Conservation (phyloP, 139 green algal species). For the Chlorella sp. region DNA sequence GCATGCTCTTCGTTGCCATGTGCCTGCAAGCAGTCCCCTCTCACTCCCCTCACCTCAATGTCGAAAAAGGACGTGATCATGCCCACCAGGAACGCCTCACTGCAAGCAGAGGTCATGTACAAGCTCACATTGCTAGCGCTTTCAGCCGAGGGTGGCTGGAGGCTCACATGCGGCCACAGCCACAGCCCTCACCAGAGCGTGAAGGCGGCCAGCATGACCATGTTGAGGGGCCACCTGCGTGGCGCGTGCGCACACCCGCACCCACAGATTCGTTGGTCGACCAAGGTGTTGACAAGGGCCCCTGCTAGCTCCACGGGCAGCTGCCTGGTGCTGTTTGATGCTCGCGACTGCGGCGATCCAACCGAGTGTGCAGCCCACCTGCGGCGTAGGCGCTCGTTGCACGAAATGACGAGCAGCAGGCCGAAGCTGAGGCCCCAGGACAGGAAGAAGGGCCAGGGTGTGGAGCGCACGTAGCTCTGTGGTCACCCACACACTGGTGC, state of each 20-base stretch:
- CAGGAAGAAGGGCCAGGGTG: constrained; percentile 30
- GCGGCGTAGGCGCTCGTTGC: constrained; percentile 16
- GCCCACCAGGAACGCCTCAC: constrained; percentile 28
- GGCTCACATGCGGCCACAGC: background rate
- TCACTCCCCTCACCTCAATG: constrained; percentile 23
- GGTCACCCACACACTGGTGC: too few relatives aligned
- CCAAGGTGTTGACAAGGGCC: too few relatives aligned
- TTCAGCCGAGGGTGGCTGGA: too few relatives aligned
- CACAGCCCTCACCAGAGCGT: constrained; percentile 35
- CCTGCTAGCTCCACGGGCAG: too few relatives aligned
- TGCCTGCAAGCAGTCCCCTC: too few relatives aligned
- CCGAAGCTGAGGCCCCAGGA: constrained; percentile 28
- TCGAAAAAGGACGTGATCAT: constrained; percentile 38
- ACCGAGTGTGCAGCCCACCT: too few relatives aligned
- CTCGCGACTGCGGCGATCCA: too few relatives aligned
- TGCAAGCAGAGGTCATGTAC: background rate
- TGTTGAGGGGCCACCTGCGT: constrained; percentile 40
- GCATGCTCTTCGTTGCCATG: too few relatives aligned
- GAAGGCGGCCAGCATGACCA: constrained; percentile 41
- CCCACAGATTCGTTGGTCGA: too few relatives aligned
- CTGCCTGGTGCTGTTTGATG: too few relatives aligned
- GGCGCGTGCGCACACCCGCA: background rate
- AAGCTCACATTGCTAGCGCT: too few relatives aligned
- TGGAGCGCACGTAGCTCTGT: constrained; percentile 32
- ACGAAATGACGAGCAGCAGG: constrained; percentile 27